Conservation (phyloP, 1,284 basidiomycete genomes). For the Cryptococcus neoformans region DNA sequence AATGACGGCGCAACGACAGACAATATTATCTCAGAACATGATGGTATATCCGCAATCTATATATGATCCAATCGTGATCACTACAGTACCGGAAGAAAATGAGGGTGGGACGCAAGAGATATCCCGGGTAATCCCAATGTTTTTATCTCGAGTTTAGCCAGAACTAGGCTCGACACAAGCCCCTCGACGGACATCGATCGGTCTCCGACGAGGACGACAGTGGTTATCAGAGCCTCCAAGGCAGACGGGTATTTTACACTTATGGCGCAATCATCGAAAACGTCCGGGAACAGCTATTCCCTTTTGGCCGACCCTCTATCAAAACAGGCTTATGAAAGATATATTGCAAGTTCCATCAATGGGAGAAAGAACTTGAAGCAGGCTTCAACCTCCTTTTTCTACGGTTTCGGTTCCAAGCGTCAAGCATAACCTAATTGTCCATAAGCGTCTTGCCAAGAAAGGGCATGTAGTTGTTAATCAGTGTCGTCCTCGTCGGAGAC, state of each 20-base stretch:
- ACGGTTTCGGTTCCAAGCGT: slow-evolving; percentile 84
- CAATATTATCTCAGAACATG: too few species aligned
- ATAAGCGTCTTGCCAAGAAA: slow-evolving; percentile 54
- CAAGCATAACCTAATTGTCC: slow-evolving; percentile 66
- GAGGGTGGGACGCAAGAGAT: too few species aligned
- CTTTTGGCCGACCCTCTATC: slow-evolving; percentile 60
- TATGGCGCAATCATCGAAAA: slow-evolving; percentile 61
- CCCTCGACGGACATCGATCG: too few species aligned
- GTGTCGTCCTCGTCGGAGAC: too few species aligned
- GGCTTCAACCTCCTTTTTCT: slow-evolving; percentile 85
- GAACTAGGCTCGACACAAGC: too few species aligned
- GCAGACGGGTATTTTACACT: slow-evolving; percentile 79
- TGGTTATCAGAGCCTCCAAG: slow-evolving; percentile 46
- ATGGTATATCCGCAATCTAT: too few species aligned
- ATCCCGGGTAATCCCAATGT: too few species aligned
- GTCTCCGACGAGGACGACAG: slow-evolving; percentile 6
- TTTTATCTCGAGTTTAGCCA: too few species aligned
- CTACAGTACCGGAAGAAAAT: too few species aligned
- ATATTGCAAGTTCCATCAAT: slow-evolving; percentile 58
- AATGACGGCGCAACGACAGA: too few species aligned
- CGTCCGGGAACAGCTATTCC: slow-evolving; percentile 74
- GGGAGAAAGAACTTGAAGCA: slow-evolving; percentile 65
- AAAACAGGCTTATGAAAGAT: slow-evolving; percentile 39
- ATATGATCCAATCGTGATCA: too few species aligned
- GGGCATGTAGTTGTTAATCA: slow-evolving; percentile 65